Base-by-base conservation (phyloP, 306 rosid species). In the Cyamopsis tetragonoloba region DNA sequence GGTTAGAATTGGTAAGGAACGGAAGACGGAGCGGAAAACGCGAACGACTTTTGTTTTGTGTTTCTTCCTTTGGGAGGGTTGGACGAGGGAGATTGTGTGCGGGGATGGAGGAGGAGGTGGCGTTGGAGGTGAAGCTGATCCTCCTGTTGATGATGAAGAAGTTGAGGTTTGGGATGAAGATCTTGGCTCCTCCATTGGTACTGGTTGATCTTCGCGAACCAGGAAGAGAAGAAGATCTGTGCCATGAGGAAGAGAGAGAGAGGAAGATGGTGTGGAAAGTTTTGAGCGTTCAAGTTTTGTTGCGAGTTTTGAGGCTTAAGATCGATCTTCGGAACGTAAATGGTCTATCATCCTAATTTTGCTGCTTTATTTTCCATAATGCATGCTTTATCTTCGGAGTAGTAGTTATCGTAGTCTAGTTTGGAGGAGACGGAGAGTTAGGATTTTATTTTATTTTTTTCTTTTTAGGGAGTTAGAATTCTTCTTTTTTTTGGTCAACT, bases 1-100 rank as follows among this genome's bases (percentile, higher is more conserved):
- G 0, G 88, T 41, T 32, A 92, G 75, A 70, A 92, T 87, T 7
- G 98, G 98, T 35, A 89, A 68, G 2, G 96, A 87, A 0, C 96
- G 85, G 6, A 92, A 75, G 1, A 89, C 91, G 5, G 95, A 85
- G 4, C 91, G 84, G 46, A 85, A 85, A 7, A 78, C 83, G 0
- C 87, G 83, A 1, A 80, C 6, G 1, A 81, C 78, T 76, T 79
- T 89, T 62, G 79, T 30, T 73, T 66, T 85, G 61, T 49, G 71
- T 39, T 32, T 32, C 58, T 72, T 82, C 23, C 73, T 78, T 0
- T 67, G 75, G 15, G 89, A 46, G 2, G 98, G 95, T 55, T 82
- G 81, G 38, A 85, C 13, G 27, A 92, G 92, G 78, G 96, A 76
- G 9, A 74, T 35, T 0, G 11, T 48, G 0, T 0, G 71, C 3